Evolutionary conservation across 176 grass and related monocot species (phyloP).

Genomic region (Panicum miliaceum): DNA sequence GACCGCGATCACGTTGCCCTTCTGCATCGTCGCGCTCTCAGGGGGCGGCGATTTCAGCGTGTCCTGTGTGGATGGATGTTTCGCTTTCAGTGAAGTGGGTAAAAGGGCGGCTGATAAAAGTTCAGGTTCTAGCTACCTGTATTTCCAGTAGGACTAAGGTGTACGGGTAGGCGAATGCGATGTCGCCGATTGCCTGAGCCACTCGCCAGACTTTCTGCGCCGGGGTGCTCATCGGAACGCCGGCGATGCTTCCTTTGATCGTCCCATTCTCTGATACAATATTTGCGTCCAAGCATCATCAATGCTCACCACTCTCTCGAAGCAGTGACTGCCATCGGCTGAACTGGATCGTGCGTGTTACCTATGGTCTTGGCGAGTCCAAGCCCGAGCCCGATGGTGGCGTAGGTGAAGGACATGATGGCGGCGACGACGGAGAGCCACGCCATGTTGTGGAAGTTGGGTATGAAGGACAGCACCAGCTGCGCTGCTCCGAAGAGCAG

Average conservation of each 20-base stretch:
- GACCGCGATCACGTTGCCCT: constrained; percentile 33
- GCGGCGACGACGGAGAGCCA: constrained; percentile 63
- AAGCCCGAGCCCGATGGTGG: constrained; percentile 54
- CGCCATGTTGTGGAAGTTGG: constrained; percentile 61
- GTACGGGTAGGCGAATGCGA: constrained; percentile 69
- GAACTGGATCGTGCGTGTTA: background rate
- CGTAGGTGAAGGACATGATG: constrained; percentile 64
- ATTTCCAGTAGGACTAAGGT: constrained; percentile 64
- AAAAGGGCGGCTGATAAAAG: background rate
- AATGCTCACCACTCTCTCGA: background rate
- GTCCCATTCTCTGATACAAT: constrained; percentile 43
- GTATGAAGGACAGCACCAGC: constrained; percentile 56
- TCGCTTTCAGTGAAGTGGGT: background rate
- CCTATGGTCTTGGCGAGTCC: constrained; percentile 59
- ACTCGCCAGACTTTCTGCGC: constrained; percentile 62
- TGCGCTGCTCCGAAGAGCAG: constrained; percentile 60
- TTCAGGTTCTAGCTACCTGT: constrained; percentile 39
- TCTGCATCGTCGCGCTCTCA: constrained; percentile 64
- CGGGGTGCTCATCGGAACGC: constrained; percentile 38
- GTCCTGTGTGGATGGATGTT: constrained; percentile 30
- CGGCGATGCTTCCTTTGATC: constrained; percentile 48
- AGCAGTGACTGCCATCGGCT: background rate
- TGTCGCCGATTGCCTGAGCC: constrained; percentile 59
- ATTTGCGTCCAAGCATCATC: background rate
- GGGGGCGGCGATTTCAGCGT: constrained; percentile 60